phyloP scores from a whole-genome alignment of 768 basidiomycete genomes.

The Pleurotus cornucopiae region DNA sequence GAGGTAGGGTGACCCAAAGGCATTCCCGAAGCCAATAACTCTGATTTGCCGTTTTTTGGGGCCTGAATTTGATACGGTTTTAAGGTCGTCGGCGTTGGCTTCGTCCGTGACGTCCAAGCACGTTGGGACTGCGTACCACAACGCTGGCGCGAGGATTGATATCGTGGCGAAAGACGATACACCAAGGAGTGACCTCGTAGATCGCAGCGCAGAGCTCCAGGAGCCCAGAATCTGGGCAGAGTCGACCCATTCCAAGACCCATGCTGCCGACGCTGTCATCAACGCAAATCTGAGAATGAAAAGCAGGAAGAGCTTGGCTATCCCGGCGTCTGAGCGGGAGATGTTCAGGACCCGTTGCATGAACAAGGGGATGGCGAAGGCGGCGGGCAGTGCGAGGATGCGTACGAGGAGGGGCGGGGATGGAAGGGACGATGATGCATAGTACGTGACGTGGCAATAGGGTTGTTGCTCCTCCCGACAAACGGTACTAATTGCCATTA shows the following conservation, averaged over 20 bases:
- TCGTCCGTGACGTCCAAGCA: conserved; percentile 61
- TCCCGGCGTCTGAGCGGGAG: conserved; percentile 70
- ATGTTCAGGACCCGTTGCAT: conserved; percentile 55
- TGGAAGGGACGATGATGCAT: conserved; percentile 65
- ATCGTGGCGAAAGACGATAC: conserved; percentile 49
- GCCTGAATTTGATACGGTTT: conserved; percentile 8
- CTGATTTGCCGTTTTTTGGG: conserved; percentile 31
- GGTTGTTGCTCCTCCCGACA: conserved; percentile 95
- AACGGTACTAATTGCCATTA: conserved; percentile 80
- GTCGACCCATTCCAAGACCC: conserved; percentile 82
- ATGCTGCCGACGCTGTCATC: conserved; percentile 57
- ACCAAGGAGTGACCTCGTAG: conserved; percentile 57
- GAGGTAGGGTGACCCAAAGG: conserved; percentile 84
- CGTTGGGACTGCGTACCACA: conserved; percentile 74
- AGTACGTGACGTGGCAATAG: conserved; percentile 88
- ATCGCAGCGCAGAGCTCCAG: conserved; percentile 43
- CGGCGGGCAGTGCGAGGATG: conserved; percentile 49
- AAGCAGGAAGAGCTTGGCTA: conserved; percentile 62
- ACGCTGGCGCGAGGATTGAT: conserved; percentile 44
- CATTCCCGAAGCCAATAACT: conserved; percentile 85
- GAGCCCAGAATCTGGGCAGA: conserved; percentile 43
- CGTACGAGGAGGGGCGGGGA: conserved; percentile 61
- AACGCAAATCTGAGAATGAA: conserved; percentile 56
- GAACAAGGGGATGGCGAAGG: conserved; percentile 50
- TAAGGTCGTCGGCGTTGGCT: conserved; percentile 12